phyloP scores from a whole-genome alignment of 1,284 basidiomycete genomes.

The Gastroboletus turbinatus region DNA sequence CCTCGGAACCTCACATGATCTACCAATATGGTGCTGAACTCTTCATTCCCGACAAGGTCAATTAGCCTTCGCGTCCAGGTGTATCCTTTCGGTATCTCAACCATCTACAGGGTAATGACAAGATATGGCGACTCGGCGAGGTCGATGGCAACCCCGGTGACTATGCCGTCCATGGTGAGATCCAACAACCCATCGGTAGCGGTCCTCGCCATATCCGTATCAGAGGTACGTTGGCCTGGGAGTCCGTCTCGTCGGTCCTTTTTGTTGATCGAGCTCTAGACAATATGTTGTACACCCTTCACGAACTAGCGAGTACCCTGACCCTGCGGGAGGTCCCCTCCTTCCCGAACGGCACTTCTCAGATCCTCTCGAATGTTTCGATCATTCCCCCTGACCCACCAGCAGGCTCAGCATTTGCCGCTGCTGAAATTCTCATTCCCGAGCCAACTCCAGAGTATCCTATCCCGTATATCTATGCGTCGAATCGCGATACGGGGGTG shows the following conservation, averaged over 20 bases:
- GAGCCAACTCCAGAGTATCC: conserved; percentile 46
- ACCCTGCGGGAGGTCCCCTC: conserved; percentile 59
- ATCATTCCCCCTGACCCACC: conserved; percentile 55
- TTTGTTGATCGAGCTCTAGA: conserved; percentile 43
- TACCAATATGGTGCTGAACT: conserved; percentile 52
- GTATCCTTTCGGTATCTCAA: background rate
- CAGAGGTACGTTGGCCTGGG: conserved; percentile 8
- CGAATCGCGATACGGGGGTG: conserved; percentile 62
- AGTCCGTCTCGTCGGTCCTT: background rate
- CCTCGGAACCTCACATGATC: conserved; percentile 66
- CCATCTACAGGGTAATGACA: conserved; percentile 54
- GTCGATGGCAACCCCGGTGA: conserved; percentile 36
- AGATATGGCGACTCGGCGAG: conserved; percentile 58
- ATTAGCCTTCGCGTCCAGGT: conserved; percentile 11
- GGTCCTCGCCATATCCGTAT: conserved; percentile 44
- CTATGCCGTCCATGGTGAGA: conserved; percentile 58
- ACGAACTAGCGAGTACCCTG: conserved; percentile 64
- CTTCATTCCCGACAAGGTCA: conserved; percentile 64
- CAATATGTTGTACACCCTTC: conserved; percentile 56
- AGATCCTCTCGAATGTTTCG: conserved; percentile 52
- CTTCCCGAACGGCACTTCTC: conserved; percentile 46
- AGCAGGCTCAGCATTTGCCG: conserved; percentile 48
- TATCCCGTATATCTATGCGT: conserved; percentile 59
- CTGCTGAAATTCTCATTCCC: conserved; percentile 61
- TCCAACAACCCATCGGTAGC: conserved; percentile 61